Evolutionary conservation across 2,329 filamentous ascomycete genomes (phyloP).

Genomic region (Alternaria alternata): DNA sequence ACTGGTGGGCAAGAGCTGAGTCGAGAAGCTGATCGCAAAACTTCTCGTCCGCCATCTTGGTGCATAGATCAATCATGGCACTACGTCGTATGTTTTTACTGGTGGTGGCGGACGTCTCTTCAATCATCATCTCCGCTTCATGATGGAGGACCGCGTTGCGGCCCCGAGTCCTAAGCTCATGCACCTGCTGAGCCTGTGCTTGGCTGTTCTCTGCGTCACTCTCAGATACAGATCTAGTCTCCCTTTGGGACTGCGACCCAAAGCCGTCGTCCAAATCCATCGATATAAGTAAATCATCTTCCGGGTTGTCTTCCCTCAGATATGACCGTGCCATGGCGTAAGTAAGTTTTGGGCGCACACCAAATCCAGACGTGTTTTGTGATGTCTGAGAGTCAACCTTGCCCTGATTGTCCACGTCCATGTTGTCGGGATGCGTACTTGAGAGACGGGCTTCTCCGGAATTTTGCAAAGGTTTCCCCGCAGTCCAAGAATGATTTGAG

Average conservation of each 20-base stretch:
- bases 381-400: constrained; percentile 39
- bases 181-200: constrained; percentile 62
- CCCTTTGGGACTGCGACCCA: constrained; percentile 26
- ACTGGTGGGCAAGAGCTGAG: constrained; percentile 72
- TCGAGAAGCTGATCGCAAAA: constrained; percentile 77
- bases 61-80: constrained; percentile 64
- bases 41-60: constrained; percentile 64
- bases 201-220: constrained; percentile 54
- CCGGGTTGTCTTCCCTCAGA: constrained; percentile 60
- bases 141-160: constrained; percentile 64
- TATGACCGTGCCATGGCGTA: constrained; percentile 69
- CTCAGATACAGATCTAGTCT: constrained; percentile 43
- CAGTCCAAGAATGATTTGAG: neutral
- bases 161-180: constrained; percentile 68
- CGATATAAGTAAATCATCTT: constrained; percentile 50
- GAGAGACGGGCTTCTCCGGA: neutral
- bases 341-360: constrained; percentile 58
- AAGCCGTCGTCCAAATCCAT: constrained; percentile 42
- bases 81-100: constrained; percentile 57
- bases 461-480: neutral
- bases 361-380: constrained; percentile 26
- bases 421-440: constrained; percentile 16
- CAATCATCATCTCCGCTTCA: constrained; percentile 64
- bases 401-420: constrained; percentile 30
- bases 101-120: constrained; percentile 63